Evolutionary conservation across 176 grass and related monocot genomes (phyloP), one percentile per base, ranked within the genome.

Genomic region (Cenchrus purpureus): DNA sequence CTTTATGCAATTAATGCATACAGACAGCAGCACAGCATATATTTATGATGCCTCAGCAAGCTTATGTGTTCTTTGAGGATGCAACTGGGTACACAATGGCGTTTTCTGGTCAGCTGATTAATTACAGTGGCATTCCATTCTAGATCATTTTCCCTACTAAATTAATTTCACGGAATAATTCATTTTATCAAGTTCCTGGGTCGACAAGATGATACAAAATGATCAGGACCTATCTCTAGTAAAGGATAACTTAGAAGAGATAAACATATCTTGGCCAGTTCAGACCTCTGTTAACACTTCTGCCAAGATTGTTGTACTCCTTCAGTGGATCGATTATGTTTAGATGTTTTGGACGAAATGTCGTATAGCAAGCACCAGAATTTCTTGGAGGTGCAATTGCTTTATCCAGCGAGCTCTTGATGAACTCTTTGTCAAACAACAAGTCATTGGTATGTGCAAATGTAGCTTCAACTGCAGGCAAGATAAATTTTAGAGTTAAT

Each of bases 271-370:
- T 82, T 68, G 31, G 70, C 46, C 75, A 80, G 46, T 55, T 82
- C 88, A 74, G 49, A 98, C 97, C 92, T 93, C 42, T 94, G 86
- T 87, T 95, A 32, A 98, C 88, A 81, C 93, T 98, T 78, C 97
- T 89, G 20, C 97, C 97, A 52, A 98, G 93, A 87, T 98, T 98
- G 82, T 98, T 98, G 78, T 83, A 46, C 67, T 88, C 91, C 81
- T 90, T 98, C 77, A 98, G 64, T 14, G 97, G 97, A 80, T 98
- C 97, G 76, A 95, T 86, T 83, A 98, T 94, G 64, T 98, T 98
- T 5, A 98, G 68, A 89, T 83, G 58, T 87, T 95, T 98, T 15
- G 31, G 34, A 63, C 44, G 77, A 52, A 98, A 94, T 77, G 73
- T 80, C 0, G 55, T 61, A 71, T 61, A 87, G 34, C 70, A 80